These are phyloP conservation scores for Serendipita vermifera DNA, from an alignment of 768 basidiomycete species.

Conservation along the genomic window DNA sequence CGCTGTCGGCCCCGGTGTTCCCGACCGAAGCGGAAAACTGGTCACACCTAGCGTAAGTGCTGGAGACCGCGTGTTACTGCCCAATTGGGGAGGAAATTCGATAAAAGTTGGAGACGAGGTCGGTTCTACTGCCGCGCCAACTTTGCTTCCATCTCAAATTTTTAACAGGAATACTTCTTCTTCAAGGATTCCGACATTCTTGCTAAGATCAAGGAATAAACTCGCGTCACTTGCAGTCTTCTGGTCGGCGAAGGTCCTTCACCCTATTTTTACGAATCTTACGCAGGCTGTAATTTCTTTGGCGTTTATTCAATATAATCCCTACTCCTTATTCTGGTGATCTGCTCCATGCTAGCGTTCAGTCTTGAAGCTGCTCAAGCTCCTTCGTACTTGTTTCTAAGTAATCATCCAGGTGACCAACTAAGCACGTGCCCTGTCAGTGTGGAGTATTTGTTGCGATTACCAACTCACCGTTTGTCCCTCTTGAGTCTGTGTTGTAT, in stretches of 20 bases:
- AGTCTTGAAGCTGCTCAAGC: constrained; percentile 57
- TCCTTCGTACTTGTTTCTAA: constrained; percentile 44
- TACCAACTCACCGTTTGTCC: constrained; percentile 14
- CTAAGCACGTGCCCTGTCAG: constrained; percentile 26
- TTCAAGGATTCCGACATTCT: constrained; percentile 94
- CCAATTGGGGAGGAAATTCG: constrained; percentile 90
- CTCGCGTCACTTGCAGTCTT: background rate
- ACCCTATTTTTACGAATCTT: no score
- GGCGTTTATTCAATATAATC: constrained; percentile 8
- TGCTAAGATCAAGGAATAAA: constrained; percentile 87
- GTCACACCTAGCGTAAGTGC: constrained; percentile 66
- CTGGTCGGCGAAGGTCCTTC: background rate
- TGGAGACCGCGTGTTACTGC: constrained; percentile 86
- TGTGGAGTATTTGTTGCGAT: background rate
- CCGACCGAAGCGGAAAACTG: constrained; percentile 68
- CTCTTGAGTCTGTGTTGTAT: constrained; percentile 42
- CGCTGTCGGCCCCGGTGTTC: constrained; percentile 90
- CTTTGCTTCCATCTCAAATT: constrained; percentile 1
- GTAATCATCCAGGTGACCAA: constrained; percentile 47
- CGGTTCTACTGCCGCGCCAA: constrained; percentile 24
- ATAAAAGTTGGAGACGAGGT: constrained; percentile 98
- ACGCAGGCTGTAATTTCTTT: background rate
- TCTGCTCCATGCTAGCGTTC: constrained; percentile 14
- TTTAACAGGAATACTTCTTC: constrained; percentile 72
- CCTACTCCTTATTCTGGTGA: background rate